Evolutionary conservation across 257 asterid species (phyloP), one percentile per base, ranked within the genome.

Genomic region (Cordia subcordata): DNA sequence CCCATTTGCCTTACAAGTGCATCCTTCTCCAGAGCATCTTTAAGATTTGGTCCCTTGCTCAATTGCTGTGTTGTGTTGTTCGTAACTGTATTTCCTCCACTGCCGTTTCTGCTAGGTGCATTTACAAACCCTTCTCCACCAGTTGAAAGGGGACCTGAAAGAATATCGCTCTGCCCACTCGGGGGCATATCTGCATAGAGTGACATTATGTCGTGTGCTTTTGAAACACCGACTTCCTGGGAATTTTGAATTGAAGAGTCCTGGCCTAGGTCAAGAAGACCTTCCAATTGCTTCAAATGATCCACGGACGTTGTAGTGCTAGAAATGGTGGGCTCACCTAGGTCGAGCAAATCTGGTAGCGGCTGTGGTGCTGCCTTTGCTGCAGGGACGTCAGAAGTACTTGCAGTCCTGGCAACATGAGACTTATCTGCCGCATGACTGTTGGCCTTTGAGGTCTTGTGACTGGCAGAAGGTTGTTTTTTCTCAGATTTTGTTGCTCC

Each of bases 1-100:
- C 99, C 99, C 84, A 93, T 53, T 65, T 93, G 99, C 74, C 99
- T 85, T 23, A 85, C 99, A 15, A 77, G 87, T 23, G 96, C 87
- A 77, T 93, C 99, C 78, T 85, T 93, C 58, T 80, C 94, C 77
- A 93, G 64, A 37, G 88, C 85, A 45, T 82, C 96, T 79, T 82
- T 89, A 67, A 68, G 58, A 63, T 78, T 89, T 1, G 85, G 94
- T 19, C 96, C 99, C 72, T 86, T 86, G 75, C 72, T 80, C 35
- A 27, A 27, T 27, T 27, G 35, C 6, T 3, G 35, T 27, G 35
- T 27, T 27, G 35, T 27, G 35, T 27, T 27, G 35, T 27, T 27
- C 61, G 52, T 21, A 38, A 68, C 83, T 39, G 67, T 68, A 61
- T 47, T 68, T 44, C 73, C 81, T 53, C 72, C 82, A 35, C 60